Evolutionary conservation across 2,329 filamentous ascomycete genomes (phyloP).

Genomic region (Colletotrichum lupini): DNA sequence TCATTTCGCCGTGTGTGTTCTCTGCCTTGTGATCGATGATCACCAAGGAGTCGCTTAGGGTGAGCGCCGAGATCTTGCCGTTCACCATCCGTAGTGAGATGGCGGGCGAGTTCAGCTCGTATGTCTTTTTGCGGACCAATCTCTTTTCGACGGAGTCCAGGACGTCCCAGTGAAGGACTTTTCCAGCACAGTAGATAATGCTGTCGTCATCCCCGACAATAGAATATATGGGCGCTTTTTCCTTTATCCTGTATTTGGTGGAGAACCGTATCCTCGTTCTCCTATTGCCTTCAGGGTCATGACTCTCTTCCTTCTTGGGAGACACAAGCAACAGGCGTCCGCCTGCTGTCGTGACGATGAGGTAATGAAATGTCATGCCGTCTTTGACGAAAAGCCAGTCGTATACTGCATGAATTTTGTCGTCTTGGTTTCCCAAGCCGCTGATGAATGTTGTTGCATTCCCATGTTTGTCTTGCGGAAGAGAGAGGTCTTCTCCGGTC

Average conservation of each 20-base stretch:
- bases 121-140: constrained; percentile 58
- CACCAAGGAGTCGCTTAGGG: constrained; percentile 64
- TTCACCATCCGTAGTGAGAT: constrained; percentile 59
- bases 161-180: constrained; percentile 65
- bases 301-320: constrained; percentile 35
- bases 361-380: constrained; percentile 68
- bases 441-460: constrained; percentile 60
- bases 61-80: constrained; percentile 63
- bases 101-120: constrained; percentile 64
- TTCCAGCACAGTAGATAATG: constrained; percentile 67
- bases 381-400: constrained; percentile 73
- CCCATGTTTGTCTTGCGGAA: constrained; percentile 54
- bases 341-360: constrained; percentile 68
- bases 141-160: constrained; percentile 63
- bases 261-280: constrained; percentile 25
- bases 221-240: constrained; percentile 62
- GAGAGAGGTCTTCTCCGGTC: constrained; percentile 63
- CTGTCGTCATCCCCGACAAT: constrained; percentile 65
- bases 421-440: constrained; percentile 66
- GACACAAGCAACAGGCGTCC: constrained; percentile 66
- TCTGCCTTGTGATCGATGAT: constrained; percentile 60
- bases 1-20: constrained; percentile 48
- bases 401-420: constrained; percentile 68
- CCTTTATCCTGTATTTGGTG: constrained; percentile 29
- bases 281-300: constrained; percentile 36